Percentiles rank a stretch among this genome's conserved stretches.
Conservation (phyloP, 345 rosid species). For the Pistacia atlantica region DNA sequence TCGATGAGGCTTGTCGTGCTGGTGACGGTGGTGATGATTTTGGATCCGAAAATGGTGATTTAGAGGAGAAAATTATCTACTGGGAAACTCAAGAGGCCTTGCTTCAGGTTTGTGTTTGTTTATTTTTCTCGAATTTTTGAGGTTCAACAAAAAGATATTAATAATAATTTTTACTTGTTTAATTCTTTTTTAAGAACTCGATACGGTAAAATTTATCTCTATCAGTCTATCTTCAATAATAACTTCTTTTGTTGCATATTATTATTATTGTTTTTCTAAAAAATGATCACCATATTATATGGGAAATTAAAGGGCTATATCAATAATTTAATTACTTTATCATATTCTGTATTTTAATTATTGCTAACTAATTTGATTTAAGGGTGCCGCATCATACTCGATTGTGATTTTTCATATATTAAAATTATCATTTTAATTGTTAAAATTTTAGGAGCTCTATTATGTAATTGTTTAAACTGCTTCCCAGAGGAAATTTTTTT, state of each 20-base stretch:
- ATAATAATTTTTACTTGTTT: too few relatives aligned
- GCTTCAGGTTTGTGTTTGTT: constrained; percentile 43
- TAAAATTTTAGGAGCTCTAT: too few relatives aligned
- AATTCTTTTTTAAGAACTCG: not conserved
- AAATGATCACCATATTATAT: too few relatives aligned
- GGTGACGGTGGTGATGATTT: constrained; percentile 11
- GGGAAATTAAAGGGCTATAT: not conserved
- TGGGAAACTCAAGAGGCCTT: constrained; percentile 54
- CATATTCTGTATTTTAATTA: not conserved
- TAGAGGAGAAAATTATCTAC: constrained; percentile 11
- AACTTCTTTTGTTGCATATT: not conserved
- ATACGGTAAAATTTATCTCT: not conserved
- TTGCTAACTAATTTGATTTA: not conserved
- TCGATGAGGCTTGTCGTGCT: constrained; percentile 3
- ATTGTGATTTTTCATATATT: too few relatives aligned
- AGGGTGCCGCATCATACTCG: not conserved
- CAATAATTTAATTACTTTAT: not conserved
- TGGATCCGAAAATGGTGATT: constrained; percentile 14
- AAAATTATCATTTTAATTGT: too few relatives aligned
- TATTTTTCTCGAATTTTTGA: too few relatives aligned
- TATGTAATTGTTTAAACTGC: not conserved
- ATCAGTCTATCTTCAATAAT: too few relatives aligned
- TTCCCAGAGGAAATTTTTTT: too few relatives aligned
- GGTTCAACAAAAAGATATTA: too few relatives aligned
- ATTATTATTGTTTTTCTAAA: too few relatives aligned